Conservation (phyloP, 306 rosid genomes). For the Vachellia collinsii region DNA sequence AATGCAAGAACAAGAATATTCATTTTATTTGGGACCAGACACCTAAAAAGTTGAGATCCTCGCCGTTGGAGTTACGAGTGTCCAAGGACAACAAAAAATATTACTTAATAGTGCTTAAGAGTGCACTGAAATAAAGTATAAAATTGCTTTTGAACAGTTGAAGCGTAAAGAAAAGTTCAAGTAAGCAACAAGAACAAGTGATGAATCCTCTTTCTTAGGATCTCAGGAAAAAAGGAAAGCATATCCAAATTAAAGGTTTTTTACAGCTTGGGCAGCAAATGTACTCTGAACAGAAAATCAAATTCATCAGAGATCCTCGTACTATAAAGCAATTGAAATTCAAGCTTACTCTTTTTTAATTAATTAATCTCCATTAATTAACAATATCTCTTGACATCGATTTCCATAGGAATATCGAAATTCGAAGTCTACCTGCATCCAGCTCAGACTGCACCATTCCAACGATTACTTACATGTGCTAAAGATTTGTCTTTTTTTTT, state of each 20-base stretch:
- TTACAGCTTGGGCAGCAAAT: not conserved
- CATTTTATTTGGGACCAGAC: not conserved
- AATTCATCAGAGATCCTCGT: not conserved
- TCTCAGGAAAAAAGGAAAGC: constrained; percentile 16
- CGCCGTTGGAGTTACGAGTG: not conserved
- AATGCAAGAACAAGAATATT: constrained; percentile 21
- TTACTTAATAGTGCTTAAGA: not conserved
- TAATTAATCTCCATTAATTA: not conserved
- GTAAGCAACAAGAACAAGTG: not conserved
- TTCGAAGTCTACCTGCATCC: not conserved
- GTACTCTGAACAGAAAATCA: not conserved
- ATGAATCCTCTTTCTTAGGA: not conserved
- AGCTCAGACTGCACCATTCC: not conserved
- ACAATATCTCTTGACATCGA: not conserved
- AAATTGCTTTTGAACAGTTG: not conserved
- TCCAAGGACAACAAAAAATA: not conserved
- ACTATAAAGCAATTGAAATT: not conserved
- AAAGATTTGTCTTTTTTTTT: too few relatives aligned
- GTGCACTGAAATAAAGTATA: not conserved
- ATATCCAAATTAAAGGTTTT: constrained; percentile 5
- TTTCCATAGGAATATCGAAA: not conserved
- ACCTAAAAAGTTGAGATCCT: constrained; percentile 7
- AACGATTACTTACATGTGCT: not conserved
- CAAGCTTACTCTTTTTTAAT: not conserved
- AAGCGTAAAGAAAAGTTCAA: constrained; percentile 19